Percentiles rank a stretch among this genome's conserved stretches.
These are phyloP conservation scores for Coniochaeta sp. DNA, from an alignment of 2,329 filamentous ascomycete genomes.

Conservation along the genomic window DNA sequence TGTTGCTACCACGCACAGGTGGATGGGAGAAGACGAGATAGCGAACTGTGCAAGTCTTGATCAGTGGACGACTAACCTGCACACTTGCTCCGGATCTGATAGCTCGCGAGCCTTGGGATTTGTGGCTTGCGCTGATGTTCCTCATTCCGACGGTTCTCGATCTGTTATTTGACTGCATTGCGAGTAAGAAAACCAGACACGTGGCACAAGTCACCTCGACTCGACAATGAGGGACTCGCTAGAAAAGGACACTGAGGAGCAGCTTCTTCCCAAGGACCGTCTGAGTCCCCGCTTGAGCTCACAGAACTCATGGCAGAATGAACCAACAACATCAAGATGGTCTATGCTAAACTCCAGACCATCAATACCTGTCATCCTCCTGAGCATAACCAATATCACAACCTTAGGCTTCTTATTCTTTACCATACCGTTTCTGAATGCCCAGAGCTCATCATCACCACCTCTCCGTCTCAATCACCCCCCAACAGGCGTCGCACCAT, in stretches of 20 bases:
- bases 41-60: too few species aligned
- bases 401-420: background rate
- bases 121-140: too few species aligned
- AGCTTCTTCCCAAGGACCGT: background rate
- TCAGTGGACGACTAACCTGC: too few species aligned
- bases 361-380: background rate
- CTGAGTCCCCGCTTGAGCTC: background rate
- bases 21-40: too few species aligned
- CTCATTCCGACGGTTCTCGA: too few species aligned
- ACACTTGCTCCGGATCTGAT: too few species aligned
- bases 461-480: slow-evolving; percentile 7
- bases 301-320: background rate
- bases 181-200: too few species aligned
- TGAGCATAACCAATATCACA: background rate
- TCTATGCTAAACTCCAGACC: background rate
- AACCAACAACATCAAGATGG: background rate
- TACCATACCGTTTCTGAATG: background rate
- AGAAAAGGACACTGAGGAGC: background rate
- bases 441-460: too few species aligned
- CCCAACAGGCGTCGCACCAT: slow-evolving; percentile 7
- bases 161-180: too few species aligned
- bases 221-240: background rate
- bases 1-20: too few species aligned
- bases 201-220: too few species aligned
- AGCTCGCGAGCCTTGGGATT: too few species aligned